These are phyloP conservation scores for Chlamydomonas sp. DNA, from an alignment of 139 green algal genomes.

Conservation along the genomic window DNA sequence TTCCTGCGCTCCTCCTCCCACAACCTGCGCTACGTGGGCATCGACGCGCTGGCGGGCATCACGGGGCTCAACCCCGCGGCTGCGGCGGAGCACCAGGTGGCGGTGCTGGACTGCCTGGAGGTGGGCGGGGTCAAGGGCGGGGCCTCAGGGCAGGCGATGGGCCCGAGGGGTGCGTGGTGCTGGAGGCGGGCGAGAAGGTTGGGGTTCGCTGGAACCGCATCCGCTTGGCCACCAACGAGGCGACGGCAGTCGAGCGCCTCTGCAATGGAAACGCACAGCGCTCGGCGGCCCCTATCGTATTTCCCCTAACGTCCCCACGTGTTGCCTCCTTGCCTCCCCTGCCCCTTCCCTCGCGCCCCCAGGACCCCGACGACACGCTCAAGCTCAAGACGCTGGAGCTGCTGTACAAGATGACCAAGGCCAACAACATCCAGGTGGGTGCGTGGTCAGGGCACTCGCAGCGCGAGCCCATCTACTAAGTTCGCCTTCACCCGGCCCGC, in stretches of 20 bases:
- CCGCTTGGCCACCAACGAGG: too few relatives aligned
- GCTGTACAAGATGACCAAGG: constrained; percentile 95
- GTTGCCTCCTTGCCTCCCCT: neutral
- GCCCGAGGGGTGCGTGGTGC: neutral
- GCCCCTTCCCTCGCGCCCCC: neutral
- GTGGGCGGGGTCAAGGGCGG: neutral
- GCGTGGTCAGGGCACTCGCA: neutral
- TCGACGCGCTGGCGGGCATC: constrained; percentile 87
- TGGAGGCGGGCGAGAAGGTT: too few relatives aligned
- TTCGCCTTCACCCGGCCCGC: too few relatives aligned
- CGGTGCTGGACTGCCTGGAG: constrained; percentile 97
- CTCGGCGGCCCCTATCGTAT: too few relatives aligned
- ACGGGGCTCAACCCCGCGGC: constrained; percentile 68
- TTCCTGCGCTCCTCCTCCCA: constrained; percentile 84
- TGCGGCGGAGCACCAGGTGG: constrained; percentile 79
- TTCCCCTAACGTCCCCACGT: too few relatives aligned
- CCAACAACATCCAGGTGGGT: constrained; percentile 90
- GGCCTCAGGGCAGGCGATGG: too few relatives aligned
- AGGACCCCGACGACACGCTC: constrained; percentile 92
- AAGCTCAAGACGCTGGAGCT: constrained; percentile 96
- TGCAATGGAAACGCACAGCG: too few relatives aligned
- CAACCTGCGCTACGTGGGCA: constrained; percentile 93
- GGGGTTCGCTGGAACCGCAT: too few relatives aligned
- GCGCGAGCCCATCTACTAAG: too few relatives aligned
- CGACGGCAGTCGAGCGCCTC: too few relatives aligned